Conservation (phyloP, 2,329 filamentous ascomycete genomes). For the Bipolaris sorokiniana region DNA sequence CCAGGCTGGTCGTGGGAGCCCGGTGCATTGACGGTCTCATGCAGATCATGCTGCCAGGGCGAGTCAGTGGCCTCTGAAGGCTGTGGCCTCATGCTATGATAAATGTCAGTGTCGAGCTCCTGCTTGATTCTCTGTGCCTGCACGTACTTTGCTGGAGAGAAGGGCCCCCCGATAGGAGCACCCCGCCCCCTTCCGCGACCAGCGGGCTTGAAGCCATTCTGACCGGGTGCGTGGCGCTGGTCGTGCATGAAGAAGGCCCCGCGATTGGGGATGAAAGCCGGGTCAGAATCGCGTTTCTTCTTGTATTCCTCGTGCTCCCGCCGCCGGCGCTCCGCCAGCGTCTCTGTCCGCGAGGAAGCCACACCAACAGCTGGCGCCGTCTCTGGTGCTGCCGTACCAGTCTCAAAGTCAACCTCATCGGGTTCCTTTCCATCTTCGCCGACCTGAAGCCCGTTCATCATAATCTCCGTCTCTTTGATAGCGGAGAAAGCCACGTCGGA, state of each 20-base stretch:
- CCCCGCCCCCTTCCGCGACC: conserved; percentile 65
- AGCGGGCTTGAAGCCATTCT: conserved; percentile 76
- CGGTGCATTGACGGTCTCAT: conserved; percentile 66
- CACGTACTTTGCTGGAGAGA: conserved; percentile 67
- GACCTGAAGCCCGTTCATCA: conserved; percentile 65
- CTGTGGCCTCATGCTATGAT: conserved; percentile 49
- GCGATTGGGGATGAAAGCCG: conserved; percentile 90
- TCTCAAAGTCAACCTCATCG: conserved; percentile 61
- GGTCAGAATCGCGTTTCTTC: conserved; percentile 85
- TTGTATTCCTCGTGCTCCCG: conserved; percentile 91
- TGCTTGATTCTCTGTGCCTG: neutral
- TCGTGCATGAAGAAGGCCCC: conserved; percentile 98
- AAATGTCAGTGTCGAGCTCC: conserved; percentile 31
- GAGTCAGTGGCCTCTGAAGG: conserved; percentile 66
- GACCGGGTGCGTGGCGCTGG: conserved; percentile 76
- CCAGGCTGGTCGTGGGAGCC: conserved; percentile 36
- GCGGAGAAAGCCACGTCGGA: conserved; percentile 51
- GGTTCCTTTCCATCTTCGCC: conserved; percentile 49
- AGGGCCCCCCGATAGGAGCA: conserved; percentile 59
- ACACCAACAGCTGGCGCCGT: conserved; percentile 50
- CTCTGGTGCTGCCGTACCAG: conserved; percentile 42
- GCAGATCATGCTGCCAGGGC: conserved; percentile 94
- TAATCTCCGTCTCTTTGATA: conserved; percentile 64
- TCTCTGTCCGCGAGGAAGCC: conserved; percentile 55
- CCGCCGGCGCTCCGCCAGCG: conserved; percentile 72